Percentiles rank a stretch among this genome's conserved stretches.
Evolutionary conservation across 768 basidiomycete genomes (phyloP).

Genomic region (Phaeolepiota aurea): DNA sequence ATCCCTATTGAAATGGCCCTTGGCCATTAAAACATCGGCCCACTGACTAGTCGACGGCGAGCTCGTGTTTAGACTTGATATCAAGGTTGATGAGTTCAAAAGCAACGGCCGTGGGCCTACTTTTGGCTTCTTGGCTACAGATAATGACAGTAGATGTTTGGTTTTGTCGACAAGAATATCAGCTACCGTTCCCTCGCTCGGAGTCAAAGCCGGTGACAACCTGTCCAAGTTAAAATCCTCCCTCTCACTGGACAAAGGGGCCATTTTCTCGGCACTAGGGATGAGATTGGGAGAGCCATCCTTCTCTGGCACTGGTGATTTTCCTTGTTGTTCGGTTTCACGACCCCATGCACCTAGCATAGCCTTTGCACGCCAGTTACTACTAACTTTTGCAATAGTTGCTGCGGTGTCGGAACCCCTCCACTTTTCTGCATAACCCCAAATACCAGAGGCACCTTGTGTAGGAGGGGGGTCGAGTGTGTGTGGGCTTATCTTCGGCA

Average conservation of each 20-base stretch:
- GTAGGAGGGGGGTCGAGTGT: conserved; percentile 8
- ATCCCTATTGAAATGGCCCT: conserved; percentile 32
- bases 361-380: conserved; percentile 67
- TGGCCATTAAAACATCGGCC: conserved; percentile 36
- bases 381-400: conserved; percentile 62
- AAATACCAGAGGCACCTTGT: conserved; percentile 32
- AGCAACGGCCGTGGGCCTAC: conserved; percentile 59
- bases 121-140: conserved; percentile 22
- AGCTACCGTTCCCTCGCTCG: no score
- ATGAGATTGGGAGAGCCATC: no score
- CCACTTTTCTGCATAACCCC: conserved; percentile 68
- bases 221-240: no score
- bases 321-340: no score
- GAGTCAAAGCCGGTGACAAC: no score
- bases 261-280: no score
- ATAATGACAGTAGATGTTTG: conserved; percentile 21
- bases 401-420: conserved; percentile 69
- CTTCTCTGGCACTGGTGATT: no score
- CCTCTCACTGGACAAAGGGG: no score
- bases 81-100: conserved; percentile 44
- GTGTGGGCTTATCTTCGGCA: no score
- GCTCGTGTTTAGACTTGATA: neutral
- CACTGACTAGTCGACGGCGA: conserved; percentile 25
- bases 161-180: conserved; percentile 20
- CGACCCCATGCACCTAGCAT: conserved; percentile 35